These are phyloP conservation scores for Paspalum vaginatum DNA, from an alignment of 176 grass and related monocot genomes.

Conservation along the genomic window DNA sequence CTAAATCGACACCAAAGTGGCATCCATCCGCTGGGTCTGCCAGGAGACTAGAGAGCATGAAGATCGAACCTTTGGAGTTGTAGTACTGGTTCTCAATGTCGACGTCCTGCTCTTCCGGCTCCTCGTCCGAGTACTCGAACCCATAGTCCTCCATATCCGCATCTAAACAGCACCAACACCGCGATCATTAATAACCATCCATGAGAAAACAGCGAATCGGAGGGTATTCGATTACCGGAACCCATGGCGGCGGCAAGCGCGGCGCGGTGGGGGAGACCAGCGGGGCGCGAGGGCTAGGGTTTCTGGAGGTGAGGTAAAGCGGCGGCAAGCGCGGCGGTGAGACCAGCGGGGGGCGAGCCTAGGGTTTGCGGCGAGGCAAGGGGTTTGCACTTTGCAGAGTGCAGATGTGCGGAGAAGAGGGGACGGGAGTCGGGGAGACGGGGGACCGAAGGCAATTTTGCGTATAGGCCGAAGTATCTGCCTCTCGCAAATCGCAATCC, in stretches of 20 bases:
- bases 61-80: conserved; percentile 90
- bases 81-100: conserved; percentile 99
- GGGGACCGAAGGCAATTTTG: too few relatives aligned
- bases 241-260: conserved; percentile 51
- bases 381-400: too few relatives aligned
- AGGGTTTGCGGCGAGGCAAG: too few relatives aligned
- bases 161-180: conserved; percentile 49
- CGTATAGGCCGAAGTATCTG: too few relatives aligned
- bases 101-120: conserved; percentile 96
- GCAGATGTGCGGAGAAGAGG: too few relatives aligned
- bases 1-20: background rate
- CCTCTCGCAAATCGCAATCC: too few relatives aligned
- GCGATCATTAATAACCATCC: conserved; percentile 18
- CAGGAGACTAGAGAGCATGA: too few relatives aligned
- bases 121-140: conserved; percentile 98
- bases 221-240: conserved; percentile 47
- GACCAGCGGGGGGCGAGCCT: too few relatives aligned
- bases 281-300: conserved; percentile 41
- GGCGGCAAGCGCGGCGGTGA: too few relatives aligned
- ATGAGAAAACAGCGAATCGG: background rate
- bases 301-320: background rate
- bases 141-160: conserved; percentile 99
- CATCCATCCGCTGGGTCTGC: background rate
- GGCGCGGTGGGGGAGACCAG: background rate
- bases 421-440: too few relatives aligned